These are phyloP conservation scores for Apiotrichum laibachii DNA, from an alignment of 1,284 basidiomycete genomes.

Conservation along the genomic window DNA sequence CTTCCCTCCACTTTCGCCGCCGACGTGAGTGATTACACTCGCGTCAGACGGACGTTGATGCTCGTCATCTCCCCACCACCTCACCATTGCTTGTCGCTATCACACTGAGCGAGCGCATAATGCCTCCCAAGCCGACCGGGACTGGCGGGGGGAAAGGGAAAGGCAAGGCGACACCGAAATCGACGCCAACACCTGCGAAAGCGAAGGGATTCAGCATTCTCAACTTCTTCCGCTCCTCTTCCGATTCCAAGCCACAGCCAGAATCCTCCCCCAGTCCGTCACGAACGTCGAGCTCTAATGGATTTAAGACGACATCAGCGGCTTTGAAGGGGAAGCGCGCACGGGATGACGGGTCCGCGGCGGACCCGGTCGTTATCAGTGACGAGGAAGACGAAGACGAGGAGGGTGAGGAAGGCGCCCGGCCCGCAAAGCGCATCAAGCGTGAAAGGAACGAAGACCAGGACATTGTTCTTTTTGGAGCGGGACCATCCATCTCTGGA, in stretches of 20 bases:
- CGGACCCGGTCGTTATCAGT: slow-evolving; percentile 34
- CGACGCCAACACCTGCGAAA: not conserved
- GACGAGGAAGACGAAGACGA: slow-evolving; percentile 23
- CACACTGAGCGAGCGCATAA: not conserved
- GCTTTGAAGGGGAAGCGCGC: no score
- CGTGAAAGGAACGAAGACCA: no score
- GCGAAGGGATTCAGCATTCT: not conserved
- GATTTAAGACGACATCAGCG: slow-evolving; percentile 22
- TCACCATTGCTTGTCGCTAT: no score
- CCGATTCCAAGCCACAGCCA: no score
- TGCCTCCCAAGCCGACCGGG: not conserved
- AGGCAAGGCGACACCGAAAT: not conserved
- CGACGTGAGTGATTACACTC: not conserved
- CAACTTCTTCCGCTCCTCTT: not conserved
- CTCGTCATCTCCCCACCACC: no score
- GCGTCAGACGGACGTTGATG: no score
- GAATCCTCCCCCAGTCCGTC: no score
- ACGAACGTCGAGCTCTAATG: no score
- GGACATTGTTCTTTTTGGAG: no score
- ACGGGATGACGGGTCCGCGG: slow-evolving; percentile 17
- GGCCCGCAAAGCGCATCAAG: no score
- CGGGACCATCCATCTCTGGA: no score
- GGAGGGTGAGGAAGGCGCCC: not conserved
- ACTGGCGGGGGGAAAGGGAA: not conserved
- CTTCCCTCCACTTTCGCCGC: not conserved